Evolutionary conservation across 2,329 filamentous ascomycete species (phyloP), one percentile per base, ranked within the genome.

Genomic region (Fusarium devonianum): DNA sequence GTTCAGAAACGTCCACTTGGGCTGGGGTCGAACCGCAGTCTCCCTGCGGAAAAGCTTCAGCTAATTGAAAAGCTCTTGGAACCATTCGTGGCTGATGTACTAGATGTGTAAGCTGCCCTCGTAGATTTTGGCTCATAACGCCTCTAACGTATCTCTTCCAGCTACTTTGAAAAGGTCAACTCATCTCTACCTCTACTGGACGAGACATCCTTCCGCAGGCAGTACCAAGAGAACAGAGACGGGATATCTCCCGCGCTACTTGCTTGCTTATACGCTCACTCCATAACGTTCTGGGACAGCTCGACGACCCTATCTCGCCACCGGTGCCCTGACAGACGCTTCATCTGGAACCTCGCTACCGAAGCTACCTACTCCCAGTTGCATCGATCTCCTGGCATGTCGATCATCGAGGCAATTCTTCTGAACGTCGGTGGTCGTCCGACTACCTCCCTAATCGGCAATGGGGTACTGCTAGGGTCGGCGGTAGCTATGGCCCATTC

Each of bases 151-250:
- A n/a, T n/a, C n/a, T n/a, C n/a, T n/a, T n/a, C n/a, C 3, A 63
- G 62, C 1, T 66, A 64, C 10, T 66, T 66, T 7, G 40, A 54
- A 7, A 64, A 79, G 44, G 77, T 81, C 28, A 83, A 86, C 63
- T 71, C 72, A n/a, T 83, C 81, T n/a, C 82, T 86, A 50, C 84
- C 84, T 0, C 70, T 87, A 2, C 73, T 86, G 7, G 82, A 87
- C 49, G 78, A 82, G 32, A 66, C 73, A 3, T 74, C 76, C 1
- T 83, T 86, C 45, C 73, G 77, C 49, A 72, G 73, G 9, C 77
- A 78, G 16, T 80, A 78, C 45, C 70, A 64, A 1, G 66, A 70
- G 5, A 67, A 72, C 22, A 77, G 78, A 47, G 72, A 78, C 8
- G 72, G 75, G 8, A 76, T 82, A 40, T 83, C 82, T 0, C 80